These are phyloP conservation scores for Naganishia randhawae DNA, from an alignment of 768 basidiomycete genomes.

Conservation along the genomic window DNA sequence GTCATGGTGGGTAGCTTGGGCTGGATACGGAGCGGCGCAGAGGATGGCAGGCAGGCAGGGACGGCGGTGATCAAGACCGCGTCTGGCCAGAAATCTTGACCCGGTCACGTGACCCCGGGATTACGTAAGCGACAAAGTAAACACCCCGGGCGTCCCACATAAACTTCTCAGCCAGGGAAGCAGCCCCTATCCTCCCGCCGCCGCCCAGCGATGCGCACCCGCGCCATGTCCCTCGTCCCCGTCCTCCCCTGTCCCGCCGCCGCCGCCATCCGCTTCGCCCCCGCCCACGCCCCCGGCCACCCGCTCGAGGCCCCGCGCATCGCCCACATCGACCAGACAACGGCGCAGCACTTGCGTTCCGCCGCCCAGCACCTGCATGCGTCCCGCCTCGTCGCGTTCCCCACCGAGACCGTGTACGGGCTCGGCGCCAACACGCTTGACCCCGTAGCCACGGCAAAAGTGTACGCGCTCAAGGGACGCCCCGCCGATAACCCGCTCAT, in stretches of 20 bases:
- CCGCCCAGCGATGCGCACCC: neutral
- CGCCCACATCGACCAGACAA: constrained; percentile 33
- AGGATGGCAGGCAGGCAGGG: neutral
- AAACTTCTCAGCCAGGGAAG: too few species aligned
- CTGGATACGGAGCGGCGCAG: neutral
- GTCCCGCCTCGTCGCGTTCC: constrained; percentile 64
- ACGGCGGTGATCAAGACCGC: neutral
- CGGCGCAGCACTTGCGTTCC: constrained; percentile 33
- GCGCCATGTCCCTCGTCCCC: constrained; percentile 29
- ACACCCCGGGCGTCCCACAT: neutral
- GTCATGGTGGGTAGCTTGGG: constrained; percentile 60
- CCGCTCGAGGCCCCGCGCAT: constrained; percentile 24
- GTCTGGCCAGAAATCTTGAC: constrained; percentile 3
- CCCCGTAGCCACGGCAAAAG: constrained; percentile 60
- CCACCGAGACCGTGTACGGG: constrained; percentile 98
- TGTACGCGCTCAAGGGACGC: constrained; percentile 84
- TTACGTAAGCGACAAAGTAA: constrained; percentile 13
- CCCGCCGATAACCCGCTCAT: constrained; percentile 96
- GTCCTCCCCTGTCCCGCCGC: constrained; percentile 38
- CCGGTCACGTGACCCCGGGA: neutral
- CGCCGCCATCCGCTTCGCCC: constrained; percentile 30
- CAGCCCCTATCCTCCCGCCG: too few species aligned
- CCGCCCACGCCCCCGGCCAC: constrained; percentile 27
- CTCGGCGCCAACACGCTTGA: constrained; percentile 79
- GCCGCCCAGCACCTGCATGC: constrained; percentile 42